Evolutionary conservation across 768 basidiomycete species (phyloP).

Genomic region (Tylopilus vinaceipallidus): DNA sequence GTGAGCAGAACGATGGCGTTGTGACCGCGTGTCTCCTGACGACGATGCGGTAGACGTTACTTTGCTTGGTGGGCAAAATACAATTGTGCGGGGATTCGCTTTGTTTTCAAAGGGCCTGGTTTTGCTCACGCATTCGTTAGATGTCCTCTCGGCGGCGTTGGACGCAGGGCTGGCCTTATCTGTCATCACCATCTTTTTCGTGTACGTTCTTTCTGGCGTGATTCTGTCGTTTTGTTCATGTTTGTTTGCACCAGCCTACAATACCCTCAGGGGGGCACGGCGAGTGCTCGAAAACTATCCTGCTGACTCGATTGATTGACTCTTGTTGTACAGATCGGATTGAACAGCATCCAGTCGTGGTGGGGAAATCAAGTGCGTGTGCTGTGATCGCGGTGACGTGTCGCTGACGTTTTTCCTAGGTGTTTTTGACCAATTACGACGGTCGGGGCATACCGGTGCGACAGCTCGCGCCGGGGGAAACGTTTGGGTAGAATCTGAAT

Average conservation of each 20-base stretch:
- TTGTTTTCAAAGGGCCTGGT: background rate
- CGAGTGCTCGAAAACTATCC: too few relatives aligned
- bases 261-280: conserved; percentile 25
- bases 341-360: conserved; percentile 19
- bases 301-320: too few relatives aligned
- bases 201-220: conserved; percentile 37
- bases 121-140: conserved; percentile 33
- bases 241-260: conserved; percentile 24
- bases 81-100: conserved; percentile 49
- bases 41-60: conserved; percentile 42
- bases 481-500: too few relatives aligned
- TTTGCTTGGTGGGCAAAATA: conserved; percentile 79
- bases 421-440: conserved; percentile 21
- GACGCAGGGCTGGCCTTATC: conserved; percentile 73
- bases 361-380: conserved; percentile 30
- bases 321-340: conserved; percentile 30
- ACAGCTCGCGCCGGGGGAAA: conserved; percentile 23
- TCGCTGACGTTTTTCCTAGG: conserved; percentile 16
- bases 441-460: conserved; percentile 28
- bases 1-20: conserved; percentile 11
- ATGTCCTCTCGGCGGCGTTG: conserved; percentile 72
- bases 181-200: conserved; percentile 66
- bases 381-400: too few relatives aligned
- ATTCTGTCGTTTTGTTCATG: background rate
- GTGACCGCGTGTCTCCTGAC: too few relatives aligned